Conservation (phyloP, 179 eudicot genomes). For the Gypsophila paniculata region DNA sequence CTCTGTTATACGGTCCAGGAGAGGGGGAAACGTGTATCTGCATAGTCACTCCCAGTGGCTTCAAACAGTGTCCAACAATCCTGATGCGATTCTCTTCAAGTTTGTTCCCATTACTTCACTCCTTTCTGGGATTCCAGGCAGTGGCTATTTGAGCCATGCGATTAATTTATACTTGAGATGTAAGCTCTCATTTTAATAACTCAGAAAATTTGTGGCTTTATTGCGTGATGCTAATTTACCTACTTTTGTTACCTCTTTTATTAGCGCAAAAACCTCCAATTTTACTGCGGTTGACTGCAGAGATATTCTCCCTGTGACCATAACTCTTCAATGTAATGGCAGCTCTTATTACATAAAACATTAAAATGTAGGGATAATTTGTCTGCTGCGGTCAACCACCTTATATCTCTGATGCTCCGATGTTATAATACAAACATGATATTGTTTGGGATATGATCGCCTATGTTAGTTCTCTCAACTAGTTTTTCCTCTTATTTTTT, state of each 20-base stretch:
- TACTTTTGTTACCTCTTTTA: background rate
- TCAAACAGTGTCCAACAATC: constrained; percentile 79
- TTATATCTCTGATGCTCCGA: too few relatives aligned
- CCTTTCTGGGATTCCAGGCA: constrained; percentile 83
- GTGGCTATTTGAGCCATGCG: constrained; percentile 96
- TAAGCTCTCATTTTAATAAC: constrained; percentile 34
- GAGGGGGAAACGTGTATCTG: constrained; percentile 83
- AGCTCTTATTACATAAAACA: background rate
- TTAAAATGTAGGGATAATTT: background rate
- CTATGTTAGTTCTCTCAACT: background rate
- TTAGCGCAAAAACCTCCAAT: background rate
- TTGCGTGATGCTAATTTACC: background rate
- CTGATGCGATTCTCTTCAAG: constrained; percentile 85
- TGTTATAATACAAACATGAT: background rate
- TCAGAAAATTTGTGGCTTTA: background rate
- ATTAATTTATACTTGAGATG: constrained; percentile 91
- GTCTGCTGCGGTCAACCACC: background rate
- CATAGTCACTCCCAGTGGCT: constrained; percentile 87
- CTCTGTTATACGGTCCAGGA: constrained; percentile 74
- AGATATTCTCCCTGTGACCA: background rate
- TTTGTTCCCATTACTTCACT: constrained; percentile 96
- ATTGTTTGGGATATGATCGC: background rate
- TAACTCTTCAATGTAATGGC: background rate
- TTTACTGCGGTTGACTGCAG: constrained; percentile 6
- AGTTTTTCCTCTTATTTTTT: background rate